A percentile compares a stretch with the other conserved stretches of the same genome.
Conservation (phyloP, 2,329 filamentous ascomycete species). For the Botrytis galanthina region DNA sequence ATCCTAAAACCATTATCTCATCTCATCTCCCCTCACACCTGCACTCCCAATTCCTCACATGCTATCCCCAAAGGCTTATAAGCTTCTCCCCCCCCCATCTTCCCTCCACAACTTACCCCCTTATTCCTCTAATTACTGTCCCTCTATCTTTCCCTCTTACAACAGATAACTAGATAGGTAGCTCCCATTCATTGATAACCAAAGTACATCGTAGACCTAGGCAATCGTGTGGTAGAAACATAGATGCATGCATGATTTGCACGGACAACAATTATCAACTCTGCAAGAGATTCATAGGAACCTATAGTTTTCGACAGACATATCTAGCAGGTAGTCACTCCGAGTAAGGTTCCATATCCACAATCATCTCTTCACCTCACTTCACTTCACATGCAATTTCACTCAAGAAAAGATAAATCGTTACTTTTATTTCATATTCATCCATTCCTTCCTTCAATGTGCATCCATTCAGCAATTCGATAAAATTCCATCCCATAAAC, state of each 20-base stretch:
- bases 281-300: neutral
- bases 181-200: neutral
- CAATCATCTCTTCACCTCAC: neutral
- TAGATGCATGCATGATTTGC: neutral
- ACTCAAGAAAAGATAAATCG: neutral
- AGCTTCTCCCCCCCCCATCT: too few species aligned
- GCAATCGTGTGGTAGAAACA: neutral
- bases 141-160: neutral
- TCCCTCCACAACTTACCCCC: too few species aligned
- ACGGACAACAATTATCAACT: neutral
- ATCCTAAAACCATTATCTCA: too few species aligned
- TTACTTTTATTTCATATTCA: constrained; percentile 11
- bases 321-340: neutral
- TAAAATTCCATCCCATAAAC: neutral
- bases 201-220: neutral
- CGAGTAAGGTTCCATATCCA: neutral
- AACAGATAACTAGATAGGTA: neutral
- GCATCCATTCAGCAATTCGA: neutral
- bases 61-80: neutral
- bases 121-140: too few species aligned
- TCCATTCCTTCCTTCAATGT: neutral
- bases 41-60: too few species aligned
- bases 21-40: too few species aligned
- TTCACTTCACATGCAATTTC: neutral
- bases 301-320: neutral